Evolutionary conservation across 2,329 filamentous ascomycete species (phyloP), one percentile per base, ranked within the genome.

Genomic region (Colletotrichum zoysiae): DNA sequence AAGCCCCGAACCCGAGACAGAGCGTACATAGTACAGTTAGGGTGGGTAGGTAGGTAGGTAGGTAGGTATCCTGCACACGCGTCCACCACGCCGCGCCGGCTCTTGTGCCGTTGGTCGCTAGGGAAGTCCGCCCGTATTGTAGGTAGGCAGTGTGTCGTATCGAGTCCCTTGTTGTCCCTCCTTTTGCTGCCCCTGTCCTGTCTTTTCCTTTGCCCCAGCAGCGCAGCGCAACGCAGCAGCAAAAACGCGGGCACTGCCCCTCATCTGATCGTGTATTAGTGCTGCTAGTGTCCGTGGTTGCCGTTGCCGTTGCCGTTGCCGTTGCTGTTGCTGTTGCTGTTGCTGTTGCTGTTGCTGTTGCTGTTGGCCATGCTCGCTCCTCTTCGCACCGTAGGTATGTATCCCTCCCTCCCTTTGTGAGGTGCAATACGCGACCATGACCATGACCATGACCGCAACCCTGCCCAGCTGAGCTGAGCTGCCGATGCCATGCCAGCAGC

Each of bases 81-180:
- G 69, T 70, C 61, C 44, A 33, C 65, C 53, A 46, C 69, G 69
- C 69, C 69, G 40, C 69, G 69, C 65, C 70, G 70, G 70, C 70
- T 69, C 26, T 30, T 40, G 12, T 65, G 70, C 65, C 70, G 70
- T 26, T 26, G 65, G 69, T 71, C 65, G 65, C 60, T 59, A 71
- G 59, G 65, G 65, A 56, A 64, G 55, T 50, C 60, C 46, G 23
- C 38, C 35, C 35, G n/a, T 30, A 30, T 30, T 30, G 4, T 30
- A 30, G 3, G 30, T 30, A 30, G 3, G 30, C 4, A 30, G 30
- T 30, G 30, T 30, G 4, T 30, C 30, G 30, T 35, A 50, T 55
- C 58, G 23, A 44, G 59, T 69, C 59, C 69, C 53, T 60, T 30
- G 58, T 50, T 68, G 56, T 35, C 64, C 33, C 44, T 61, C 12